Conservation (phyloP, 768 basidiomycete species). For the Pholiota conissans region DNA sequence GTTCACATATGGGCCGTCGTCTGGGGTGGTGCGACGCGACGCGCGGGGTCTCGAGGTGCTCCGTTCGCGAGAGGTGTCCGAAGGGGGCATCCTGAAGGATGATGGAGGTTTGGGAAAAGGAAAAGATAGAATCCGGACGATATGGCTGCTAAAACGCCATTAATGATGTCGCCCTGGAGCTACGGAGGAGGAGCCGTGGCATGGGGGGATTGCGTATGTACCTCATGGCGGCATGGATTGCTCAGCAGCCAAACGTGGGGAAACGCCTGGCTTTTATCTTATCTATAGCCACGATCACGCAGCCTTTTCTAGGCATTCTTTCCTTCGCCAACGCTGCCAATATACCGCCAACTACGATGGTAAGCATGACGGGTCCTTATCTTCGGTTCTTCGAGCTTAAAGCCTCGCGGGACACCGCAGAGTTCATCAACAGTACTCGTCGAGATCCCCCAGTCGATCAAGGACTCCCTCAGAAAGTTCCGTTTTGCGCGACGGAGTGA, state of each 20-base stretch:
- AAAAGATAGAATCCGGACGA: too few relatives aligned
- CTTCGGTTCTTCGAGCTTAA: constrained; percentile 8
- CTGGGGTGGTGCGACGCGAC: constrained; percentile 3
- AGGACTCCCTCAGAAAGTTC: constrained; percentile 82
- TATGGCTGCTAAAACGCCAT: not conserved
- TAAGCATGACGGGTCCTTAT: constrained; percentile 23
- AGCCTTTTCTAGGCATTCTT: not conserved
- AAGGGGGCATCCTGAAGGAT: not conserved
- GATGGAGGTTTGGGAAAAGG: not conserved
- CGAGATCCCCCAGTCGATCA: constrained; percentile 80
- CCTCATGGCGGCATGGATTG: constrained; percentile 4
- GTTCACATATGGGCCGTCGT: constrained; percentile 23
- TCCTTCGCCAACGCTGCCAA: too few relatives aligned
- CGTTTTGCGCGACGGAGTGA: constrained; percentile 67
- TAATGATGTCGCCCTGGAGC: not conserved
- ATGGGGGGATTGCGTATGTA: not conserved
- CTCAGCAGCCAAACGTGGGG: constrained; percentile 3
- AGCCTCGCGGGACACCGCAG: constrained; percentile 31
- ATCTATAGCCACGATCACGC: constrained; percentile 24
- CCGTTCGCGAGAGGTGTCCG: not conserved
- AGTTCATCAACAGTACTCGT: constrained; percentile 58
- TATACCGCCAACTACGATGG: constrained; percentile 37
- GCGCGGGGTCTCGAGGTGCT: not conserved
- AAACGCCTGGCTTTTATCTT: constrained; percentile 16
- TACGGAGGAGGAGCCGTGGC: not conserved